These are phyloP conservation scores for Kazachstania psychrophila DNA, from an alignment of 805 yeast species.

Conservation along the genomic window DNA sequence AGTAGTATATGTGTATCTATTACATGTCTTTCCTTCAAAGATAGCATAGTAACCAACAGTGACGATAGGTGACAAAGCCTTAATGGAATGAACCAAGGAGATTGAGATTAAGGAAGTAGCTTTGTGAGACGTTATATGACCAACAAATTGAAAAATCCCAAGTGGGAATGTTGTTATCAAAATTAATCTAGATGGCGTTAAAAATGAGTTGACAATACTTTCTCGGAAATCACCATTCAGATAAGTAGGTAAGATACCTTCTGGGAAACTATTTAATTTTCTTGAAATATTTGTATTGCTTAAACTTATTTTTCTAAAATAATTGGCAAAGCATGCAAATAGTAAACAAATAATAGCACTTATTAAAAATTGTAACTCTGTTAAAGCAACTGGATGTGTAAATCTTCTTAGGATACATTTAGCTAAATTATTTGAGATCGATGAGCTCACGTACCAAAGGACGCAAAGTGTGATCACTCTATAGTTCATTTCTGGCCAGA, in stretches of 20 bases:
- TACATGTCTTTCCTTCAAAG: constrained; percentile 50
- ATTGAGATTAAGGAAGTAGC: constrained; percentile 91
- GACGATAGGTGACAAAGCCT: constrained; percentile 81
- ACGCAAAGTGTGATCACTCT: constrained; percentile 50
- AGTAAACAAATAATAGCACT: constrained; percentile 53
- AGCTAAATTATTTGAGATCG: constrained; percentile 72
- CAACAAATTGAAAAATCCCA: constrained; percentile 89
- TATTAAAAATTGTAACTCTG: constrained; percentile 76
- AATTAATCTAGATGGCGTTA: constrained; percentile 46
- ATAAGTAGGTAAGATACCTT: constrained; percentile 29
- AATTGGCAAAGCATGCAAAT: constrained; percentile 35
- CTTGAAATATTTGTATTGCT: constrained; percentile 10
- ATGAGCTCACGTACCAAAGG: constrained; percentile 73
- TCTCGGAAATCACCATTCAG: constrained; percentile 26
- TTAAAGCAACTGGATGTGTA: constrained; percentile 77
- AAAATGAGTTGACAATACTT: constrained; percentile 32
- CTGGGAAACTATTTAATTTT: constrained; percentile 22
- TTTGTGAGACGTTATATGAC: constrained; percentile 84
- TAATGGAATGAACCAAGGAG: constrained; percentile 89
- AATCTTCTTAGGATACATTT: constrained; percentile 64
- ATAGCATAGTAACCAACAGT: constrained; percentile 74
- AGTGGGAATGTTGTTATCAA: constrained; percentile 73
- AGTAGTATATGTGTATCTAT: constrained; percentile 61
- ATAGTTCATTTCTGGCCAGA: constrained; percentile 31
- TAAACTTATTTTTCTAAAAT: constrained; percentile 36